Conservation (phyloP, 2,329 filamentous ascomycete genomes). For the Aspergillus phoenicis region DNA sequence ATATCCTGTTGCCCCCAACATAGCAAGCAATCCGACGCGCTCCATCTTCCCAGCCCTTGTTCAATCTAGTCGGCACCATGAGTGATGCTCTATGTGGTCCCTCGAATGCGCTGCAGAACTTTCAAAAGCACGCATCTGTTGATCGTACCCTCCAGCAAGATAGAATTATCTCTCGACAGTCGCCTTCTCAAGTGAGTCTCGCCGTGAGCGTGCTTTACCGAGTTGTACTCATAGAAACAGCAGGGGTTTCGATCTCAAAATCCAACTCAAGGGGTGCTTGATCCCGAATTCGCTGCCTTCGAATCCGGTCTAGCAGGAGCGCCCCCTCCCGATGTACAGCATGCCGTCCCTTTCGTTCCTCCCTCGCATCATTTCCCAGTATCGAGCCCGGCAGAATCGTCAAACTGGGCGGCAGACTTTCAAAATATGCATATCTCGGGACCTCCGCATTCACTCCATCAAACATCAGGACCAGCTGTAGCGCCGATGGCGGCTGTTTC, state of each 20-base stretch:
- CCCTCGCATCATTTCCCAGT: slow-evolving; percentile 30
- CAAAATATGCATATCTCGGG: slow-evolving; percentile 47
- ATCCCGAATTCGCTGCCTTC: slow-evolving; percentile 71
- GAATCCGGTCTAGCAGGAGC: slow-evolving; percentile 47
- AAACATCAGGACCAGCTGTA: slow-evolving; percentile 50
- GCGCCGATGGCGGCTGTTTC: slow-evolving; percentile 33
- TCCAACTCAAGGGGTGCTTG: slow-evolving; percentile 57
- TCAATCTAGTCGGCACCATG: slow-evolving; percentile 50
- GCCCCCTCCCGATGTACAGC: slow-evolving; percentile 42
- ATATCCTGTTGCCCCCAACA: not conserved
- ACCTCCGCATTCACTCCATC: slow-evolving; percentile 47
- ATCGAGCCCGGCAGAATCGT: slow-evolving; percentile 24
- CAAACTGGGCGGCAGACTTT: slow-evolving; percentile 52
- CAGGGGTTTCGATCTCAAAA: slow-evolving; percentile 66
- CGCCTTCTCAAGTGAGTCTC: slow-evolving; percentile 56
- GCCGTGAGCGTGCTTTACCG: not conserved
- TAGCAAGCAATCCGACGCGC: not conserved
- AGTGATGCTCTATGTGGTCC: slow-evolving; percentile 71
- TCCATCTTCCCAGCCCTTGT: not conserved
- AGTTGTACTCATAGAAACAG: slow-evolving; percentile 17
- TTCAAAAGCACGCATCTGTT: slow-evolving; percentile 68
- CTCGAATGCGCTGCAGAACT: slow-evolving; percentile 72
- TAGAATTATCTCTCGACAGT: slow-evolving; percentile 59
- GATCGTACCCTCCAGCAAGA: slow-evolving; percentile 75
- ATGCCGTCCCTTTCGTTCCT: slow-evolving; percentile 33